These are phyloP conservation scores for Solanum sparsipilum DNA, from an alignment of 257 asterid genomes.

Conservation along the genomic window DNA sequence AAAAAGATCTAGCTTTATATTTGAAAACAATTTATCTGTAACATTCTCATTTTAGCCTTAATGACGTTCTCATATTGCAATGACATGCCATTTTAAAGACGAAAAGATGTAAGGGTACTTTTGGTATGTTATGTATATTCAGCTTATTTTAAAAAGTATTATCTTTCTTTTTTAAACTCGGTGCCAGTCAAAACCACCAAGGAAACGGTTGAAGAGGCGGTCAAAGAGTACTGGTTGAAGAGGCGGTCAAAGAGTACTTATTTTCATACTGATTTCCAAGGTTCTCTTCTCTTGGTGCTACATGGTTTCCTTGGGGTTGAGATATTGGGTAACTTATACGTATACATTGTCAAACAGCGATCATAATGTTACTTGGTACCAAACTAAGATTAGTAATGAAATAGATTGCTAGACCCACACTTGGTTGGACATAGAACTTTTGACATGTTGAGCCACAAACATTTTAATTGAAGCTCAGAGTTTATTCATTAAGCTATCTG, in stretches of 20 bases:
- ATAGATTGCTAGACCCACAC: background rate
- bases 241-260: background rate
- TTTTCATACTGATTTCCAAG: background rate
- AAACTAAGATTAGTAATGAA: background rate
- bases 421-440: background rate
- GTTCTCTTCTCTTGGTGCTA: background rate
- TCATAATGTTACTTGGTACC: background rate
- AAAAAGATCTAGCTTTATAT: background rate
- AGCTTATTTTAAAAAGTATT: background rate
- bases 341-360: background rate
- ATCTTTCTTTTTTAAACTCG: background rate
- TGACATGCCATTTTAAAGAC: background rate
- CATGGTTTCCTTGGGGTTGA: background rate
- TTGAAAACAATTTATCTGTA: background rate
- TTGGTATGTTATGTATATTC: background rate
- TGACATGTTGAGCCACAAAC: background rate
- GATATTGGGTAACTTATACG: background rate
- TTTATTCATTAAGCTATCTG: background rate
- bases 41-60: background rate
- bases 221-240: too few relatives aligned
- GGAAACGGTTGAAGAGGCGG: background rate
- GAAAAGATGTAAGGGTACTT: background rate
- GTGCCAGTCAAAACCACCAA: background rate
- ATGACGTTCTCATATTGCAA: background rate
- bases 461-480: background rate